These are phyloP conservation scores for Tricharina praecox DNA, from an alignment of 495 filamentous ascomycete species.

Conservation along the genomic window DNA sequence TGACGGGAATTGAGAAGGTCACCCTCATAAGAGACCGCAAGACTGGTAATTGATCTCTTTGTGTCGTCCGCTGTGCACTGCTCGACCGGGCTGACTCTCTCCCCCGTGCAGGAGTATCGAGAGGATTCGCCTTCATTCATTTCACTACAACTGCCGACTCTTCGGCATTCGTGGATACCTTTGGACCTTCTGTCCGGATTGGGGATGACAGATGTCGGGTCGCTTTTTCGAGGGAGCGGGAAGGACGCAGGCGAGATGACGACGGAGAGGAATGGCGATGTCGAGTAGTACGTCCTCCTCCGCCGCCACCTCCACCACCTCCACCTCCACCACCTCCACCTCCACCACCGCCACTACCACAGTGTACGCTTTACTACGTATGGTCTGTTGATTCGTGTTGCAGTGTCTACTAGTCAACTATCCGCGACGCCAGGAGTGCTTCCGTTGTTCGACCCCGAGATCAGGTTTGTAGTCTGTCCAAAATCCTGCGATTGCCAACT, in stretches of 20 bases:
- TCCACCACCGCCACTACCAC: no score
- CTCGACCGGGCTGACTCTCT: background rate
- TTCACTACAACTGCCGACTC: conserved; percentile 45
- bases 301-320: no score
- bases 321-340: no score
- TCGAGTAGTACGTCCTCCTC: conserved; percentile 37
- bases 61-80: background rate
- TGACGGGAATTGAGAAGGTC: conserved; percentile 44
- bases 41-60: conserved; percentile 33
- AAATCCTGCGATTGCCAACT: conserved; percentile 6
- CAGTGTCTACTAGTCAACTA: conserved; percentile 64
- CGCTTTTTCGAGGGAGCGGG: conserved; percentile 30
- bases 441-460: conserved; percentile 53
- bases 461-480: conserved; percentile 38
- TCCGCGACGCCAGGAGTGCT: conserved; percentile 50
- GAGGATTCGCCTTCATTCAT: conserved; percentile 50
- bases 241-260: conserved; percentile 36
- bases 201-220: conserved; percentile 29
- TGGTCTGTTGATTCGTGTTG: conserved; percentile 8
- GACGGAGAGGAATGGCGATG: conserved; percentile 65
- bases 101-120: conserved; percentile 41
- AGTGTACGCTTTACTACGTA: background rate
- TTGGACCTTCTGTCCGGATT: conserved; percentile 47
- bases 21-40: conserved; percentile 49
- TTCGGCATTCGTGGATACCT: conserved; percentile 45